Evolutionary conservation across 1,284 basidiomycete species (phyloP).

Genomic region (Sporisorium iseilematis-ciliati): DNA sequence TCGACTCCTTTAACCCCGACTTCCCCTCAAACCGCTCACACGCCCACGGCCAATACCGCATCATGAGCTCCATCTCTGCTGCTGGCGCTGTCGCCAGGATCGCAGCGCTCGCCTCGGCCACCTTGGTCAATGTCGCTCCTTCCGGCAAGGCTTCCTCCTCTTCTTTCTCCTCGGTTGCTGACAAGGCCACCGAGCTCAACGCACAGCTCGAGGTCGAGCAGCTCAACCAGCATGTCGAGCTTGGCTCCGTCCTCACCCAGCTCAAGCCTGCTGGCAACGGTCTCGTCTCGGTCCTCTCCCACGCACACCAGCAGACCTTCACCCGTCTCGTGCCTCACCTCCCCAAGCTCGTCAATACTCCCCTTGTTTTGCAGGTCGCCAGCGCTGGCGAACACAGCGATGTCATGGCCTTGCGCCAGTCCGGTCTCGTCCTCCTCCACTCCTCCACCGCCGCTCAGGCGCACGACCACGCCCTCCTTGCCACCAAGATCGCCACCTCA

Average conservation of each 20-base stretch:
- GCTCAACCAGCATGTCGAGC: constrained; percentile 51
- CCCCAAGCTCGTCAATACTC: constrained; percentile 54
- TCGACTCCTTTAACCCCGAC: too few relatives aligned
- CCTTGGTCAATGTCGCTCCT: constrained; percentile 47
- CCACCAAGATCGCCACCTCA: constrained; percentile 76
- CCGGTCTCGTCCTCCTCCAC: constrained; percentile 76
- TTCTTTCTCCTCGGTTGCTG: constrained; percentile 37
- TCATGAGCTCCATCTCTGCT: constrained; percentile 50
- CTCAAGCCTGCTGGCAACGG: constrained; percentile 49
- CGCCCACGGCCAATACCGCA: background rate
- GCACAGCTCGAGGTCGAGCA: constrained; percentile 50
- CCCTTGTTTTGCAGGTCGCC: constrained; percentile 62
- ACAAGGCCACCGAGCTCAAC: constrained; percentile 36
- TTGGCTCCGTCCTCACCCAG: constrained; percentile 50
- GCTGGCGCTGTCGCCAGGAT: constrained; percentile 52
- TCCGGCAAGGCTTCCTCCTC: constrained; percentile 39
- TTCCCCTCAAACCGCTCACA: background rate
- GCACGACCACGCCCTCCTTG: constrained; percentile 80
- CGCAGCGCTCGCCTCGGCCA: constrained; percentile 46
- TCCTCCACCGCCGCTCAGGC: constrained; percentile 78
- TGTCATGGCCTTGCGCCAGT: constrained; percentile 75
- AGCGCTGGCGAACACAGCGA: constrained; percentile 74
- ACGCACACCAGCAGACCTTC: constrained; percentile 54
- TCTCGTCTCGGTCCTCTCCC: constrained; percentile 55
- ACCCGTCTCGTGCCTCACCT: constrained; percentile 65